Base-by-base conservation (phyloP, 192 early-diverging fungal genomes). In the Funneliformis geosporum region DNA sequence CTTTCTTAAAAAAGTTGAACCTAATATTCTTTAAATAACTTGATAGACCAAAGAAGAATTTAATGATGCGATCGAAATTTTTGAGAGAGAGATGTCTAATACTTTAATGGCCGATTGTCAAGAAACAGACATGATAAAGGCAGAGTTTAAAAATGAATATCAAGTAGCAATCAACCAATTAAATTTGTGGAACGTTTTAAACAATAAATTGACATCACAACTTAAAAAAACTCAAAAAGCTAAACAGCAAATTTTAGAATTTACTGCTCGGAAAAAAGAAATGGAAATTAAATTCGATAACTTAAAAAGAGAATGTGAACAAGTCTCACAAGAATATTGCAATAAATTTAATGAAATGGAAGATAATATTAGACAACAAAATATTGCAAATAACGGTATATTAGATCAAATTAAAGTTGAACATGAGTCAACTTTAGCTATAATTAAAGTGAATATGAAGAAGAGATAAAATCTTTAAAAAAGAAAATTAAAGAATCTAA, bases 1-100 rank as follows among this genome's bases (percentile, higher is more conserved):
- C 18, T 18, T 50, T 60, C 10, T 5, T 60, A 65, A 64, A 55
- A 44, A 43, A 33, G 33, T 44, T 50, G 25, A 27, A 11, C 11
- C 18, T 64, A 5, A 55, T 61, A 65, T 65, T 33, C 2, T 2
- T 33, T 33, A 33, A 33, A n/a, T n/a, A n/a, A 33, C 33, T 60
- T n/a, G 7, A 25, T 60, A 76, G 55, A 43, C 28, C 5, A 6
- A 38, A 42, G 75, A 76, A 4, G 75, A 76, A 10, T 76, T 76
- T 42, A 23, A 65, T 4, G n/a, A 21, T 9, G 75, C 70, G 7
- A 72, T 72, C 44, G 46, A 16, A 46, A 72, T 25, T 18, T 72
- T 72, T 46, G 70, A 72, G 44, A 16, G 12, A 27, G 43, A 46
- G 25, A 43, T 72, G 40, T 33, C 14, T 5, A 23, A 72, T 47